A percentile compares a stretch with the other conserved stretches of the same genome.
These are phyloP conservation scores for Exophiala alcalophila DNA, from an alignment of 2,329 filamentous ascomycete genomes.

Conservation along the genomic window DNA sequence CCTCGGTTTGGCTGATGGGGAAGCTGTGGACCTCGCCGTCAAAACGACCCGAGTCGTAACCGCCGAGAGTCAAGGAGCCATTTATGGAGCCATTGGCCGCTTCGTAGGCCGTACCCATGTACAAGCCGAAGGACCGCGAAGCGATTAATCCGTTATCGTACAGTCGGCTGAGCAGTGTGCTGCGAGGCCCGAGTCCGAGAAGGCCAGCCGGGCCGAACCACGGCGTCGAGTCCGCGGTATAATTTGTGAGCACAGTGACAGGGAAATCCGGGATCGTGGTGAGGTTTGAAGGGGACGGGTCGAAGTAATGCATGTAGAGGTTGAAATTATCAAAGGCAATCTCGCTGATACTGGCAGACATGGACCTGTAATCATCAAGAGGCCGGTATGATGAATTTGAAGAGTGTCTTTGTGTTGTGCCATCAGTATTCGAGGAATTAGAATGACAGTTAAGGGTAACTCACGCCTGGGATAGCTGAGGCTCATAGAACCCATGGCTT, in stretches of 20 bases:
- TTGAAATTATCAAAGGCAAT: slow-evolving; percentile 32
- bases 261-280: slow-evolving; percentile 23
- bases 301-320: slow-evolving; percentile 29
- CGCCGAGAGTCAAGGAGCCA: slow-evolving; percentile 45
- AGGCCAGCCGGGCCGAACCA: slow-evolving; percentile 29
- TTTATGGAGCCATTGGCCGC: slow-evolving; percentile 42
- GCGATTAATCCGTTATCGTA: slow-evolving; percentile 37
- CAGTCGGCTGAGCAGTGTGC: slow-evolving; percentile 41
- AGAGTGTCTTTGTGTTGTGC: slow-evolving; percentile 11
- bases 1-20: slow-evolving; percentile 19
- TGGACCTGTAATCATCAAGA: slow-evolving; percentile 34
- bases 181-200: slow-evolving; percentile 41
- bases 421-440: slow-evolving; percentile 26
- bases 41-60: slow-evolving; percentile 45
- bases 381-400: slow-evolving; percentile 20
- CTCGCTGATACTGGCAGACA: slow-evolving; percentile 37
- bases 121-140: slow-evolving; percentile 43
- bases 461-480: slow-evolving; percentile 24
- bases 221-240: slow-evolving; percentile 17
- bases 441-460: too few species aligned
- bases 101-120: slow-evolving; percentile 42
- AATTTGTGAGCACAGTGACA: slow-evolving; percentile 27
- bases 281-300: slow-evolving; percentile 25
- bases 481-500: slow-evolving; percentile 24
- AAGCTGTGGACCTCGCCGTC: slow-evolving; percentile 35